Evolutionary conservation across 1,284 basidiomycete genomes (phyloP), one percentile per base, ranked within the genome.

Genomic region (Cutaneotrichosporon daszewskae): DNA sequence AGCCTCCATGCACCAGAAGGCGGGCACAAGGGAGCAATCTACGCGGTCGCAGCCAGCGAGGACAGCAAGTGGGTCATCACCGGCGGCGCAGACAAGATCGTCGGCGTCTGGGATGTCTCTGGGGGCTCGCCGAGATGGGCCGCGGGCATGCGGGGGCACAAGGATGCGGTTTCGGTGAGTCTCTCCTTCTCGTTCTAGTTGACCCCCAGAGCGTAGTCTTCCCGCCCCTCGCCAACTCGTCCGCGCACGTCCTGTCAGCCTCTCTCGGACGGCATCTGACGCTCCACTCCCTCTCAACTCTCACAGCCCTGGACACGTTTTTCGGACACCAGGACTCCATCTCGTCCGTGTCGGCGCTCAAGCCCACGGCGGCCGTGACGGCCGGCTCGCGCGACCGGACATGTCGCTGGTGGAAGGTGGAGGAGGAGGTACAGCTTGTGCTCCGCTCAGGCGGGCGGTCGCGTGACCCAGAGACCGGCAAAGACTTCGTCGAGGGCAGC

Each of bases 281-380:
- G 67, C 77, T 97, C 14, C 95, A 87, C 64, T 90, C 92, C 58
- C 75, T 91, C 14, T 76, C 82, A 1, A 82, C 84, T 0, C 80
- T 95, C 73, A 87, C 87, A 5, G 92, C 94, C 62, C 84, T 97
- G 46, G 95, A 99, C 67, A 97, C 94, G 11, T 76, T 98, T 8
- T 99, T 96, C 64, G 94, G 94, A 1, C 94, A 99, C 64, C 95
- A 98, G 74, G 94, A 97, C 62, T 77, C 81, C 18, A 81, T 95
- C 19, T 74, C 87, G 11, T 75, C 76, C 5, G 66, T 99, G 2
- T 87, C 91, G 53, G 77, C 87, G 1, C 77, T 98, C 5, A 80
- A 85, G 22, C 81, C 81, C 3, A 90, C 96, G 60, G 81, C 83
- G 0, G 87, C 85, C 9, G 81, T 97, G 9, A 90, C 84, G 27